Base-by-base conservation (phyloP, 331 rosid species). In the Phaseolus coccineus region DNA sequence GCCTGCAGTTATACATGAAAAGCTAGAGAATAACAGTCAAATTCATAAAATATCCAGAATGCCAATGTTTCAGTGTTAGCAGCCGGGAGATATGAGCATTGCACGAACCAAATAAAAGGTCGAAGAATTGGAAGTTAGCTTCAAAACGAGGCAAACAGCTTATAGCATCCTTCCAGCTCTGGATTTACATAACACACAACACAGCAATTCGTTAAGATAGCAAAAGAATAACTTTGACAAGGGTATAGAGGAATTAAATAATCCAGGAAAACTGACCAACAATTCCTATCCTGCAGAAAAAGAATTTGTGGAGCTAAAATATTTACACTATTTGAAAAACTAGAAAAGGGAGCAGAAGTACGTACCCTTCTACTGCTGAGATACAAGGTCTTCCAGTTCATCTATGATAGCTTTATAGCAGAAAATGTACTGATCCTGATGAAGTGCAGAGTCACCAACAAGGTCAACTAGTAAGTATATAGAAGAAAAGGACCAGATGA, bases 351-450 rank as follows among this genome's bases (percentile, higher is more conserved):
- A 73, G 55, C 35, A 73, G 27, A 69, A 55, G 63, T 10, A 25
- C 71, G 57, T 80, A 89, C 96, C 89, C 35, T 80, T 59, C 75
- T 73, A 72, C 71, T 85, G 85, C 44, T 80, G 79, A n/a, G 88
- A 87, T 73, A 89, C 81, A 62, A 93, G 96, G 87, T 93, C 97
- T 88, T 90, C 97, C 84, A 96, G 77, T 85, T 96, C 98, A 76
- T 93, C 96, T 67, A 88, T 67, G 46, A 96, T 91, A 28, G 93
- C 91, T 65, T 70, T 62, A 73, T 93, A 85, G 85, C 98, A 91
- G 90, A 91, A 96, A 82, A 40, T 8, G 75, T 85, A 96, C 84
- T 91, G 99, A 62, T 93, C 99, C 99, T 96, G 83, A 47, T 19
- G 51, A 24, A 83, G 68, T 25, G 69, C 30, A 50, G 68, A 61